These are phyloP conservation scores for Nemania bipapillata DNA, from an alignment of 2,329 filamentous ascomycete species.

Conservation along the genomic window DNA sequence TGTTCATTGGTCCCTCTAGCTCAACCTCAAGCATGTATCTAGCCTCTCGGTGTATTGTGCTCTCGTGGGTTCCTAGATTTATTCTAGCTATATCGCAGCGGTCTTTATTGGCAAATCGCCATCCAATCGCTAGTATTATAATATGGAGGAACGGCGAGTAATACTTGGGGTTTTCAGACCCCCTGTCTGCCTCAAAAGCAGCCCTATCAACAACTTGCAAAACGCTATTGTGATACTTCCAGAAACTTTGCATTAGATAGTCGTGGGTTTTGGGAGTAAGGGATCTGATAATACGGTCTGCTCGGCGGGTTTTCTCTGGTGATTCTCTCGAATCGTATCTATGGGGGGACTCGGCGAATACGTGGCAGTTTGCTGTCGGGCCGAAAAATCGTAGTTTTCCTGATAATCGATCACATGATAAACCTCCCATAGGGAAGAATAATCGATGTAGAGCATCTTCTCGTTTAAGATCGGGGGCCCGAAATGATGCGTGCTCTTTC, in stretches of 20 bases:
- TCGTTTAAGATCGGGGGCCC: constrained; percentile 13
- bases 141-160: constrained; percentile 39
- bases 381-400: constrained; percentile 30
- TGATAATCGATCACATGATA: constrained; percentile 27
- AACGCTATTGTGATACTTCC: constrained; percentile 37
- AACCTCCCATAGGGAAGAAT: constrained; percentile 17
- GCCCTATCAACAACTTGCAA: constrained; percentile 35
- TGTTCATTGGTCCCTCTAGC: constrained; percentile 34
- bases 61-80: constrained; percentile 35
- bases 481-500: constrained; percentile 14
- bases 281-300: constrained; percentile 39
- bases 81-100: constrained; percentile 35
- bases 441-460: constrained; percentile 29
- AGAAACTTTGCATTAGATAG: constrained; percentile 39
- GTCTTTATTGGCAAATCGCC: constrained; percentile 38
- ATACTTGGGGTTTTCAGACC: constrained; percentile 35
- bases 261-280: constrained; percentile 38
- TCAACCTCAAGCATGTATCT: constrained; percentile 38
- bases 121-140: constrained; percentile 37
- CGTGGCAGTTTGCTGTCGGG: constrained; percentile 28
- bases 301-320: constrained; percentile 34
- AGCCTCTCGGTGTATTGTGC: constrained; percentile 36
- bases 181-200: constrained; percentile 37
- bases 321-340: constrained; percentile 28
- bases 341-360: constrained; percentile 17